These are phyloP conservation scores for Verticillium longisporum DNA, from an alignment of 2,329 filamentous ascomycete genomes.

Conservation along the genomic window DNA sequence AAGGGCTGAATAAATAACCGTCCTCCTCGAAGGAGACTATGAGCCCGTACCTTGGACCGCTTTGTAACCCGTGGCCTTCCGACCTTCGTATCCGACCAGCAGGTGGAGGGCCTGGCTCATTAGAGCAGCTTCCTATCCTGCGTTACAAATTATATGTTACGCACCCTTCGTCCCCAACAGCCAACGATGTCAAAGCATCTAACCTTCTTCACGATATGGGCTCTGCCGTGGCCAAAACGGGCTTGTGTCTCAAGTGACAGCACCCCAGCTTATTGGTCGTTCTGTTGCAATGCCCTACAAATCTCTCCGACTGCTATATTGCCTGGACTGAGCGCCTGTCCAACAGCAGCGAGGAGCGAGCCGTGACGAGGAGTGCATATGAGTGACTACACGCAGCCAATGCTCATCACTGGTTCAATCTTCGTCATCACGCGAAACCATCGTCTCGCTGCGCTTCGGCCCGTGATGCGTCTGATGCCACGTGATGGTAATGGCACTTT, in stretches of 20 bases:
- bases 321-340: background rate
- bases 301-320: background rate
- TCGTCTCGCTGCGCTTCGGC: no score
- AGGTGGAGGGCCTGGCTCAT: background rate
- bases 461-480: no score
- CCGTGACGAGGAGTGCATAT: background rate
- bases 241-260: slow-evolving; percentile 10
- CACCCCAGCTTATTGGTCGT: background rate
- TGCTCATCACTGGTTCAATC: background rate
- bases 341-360: background rate
- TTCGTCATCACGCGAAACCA: background rate
- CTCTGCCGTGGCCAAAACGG: slow-evolving; percentile 7
- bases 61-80: background rate
- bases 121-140: background rate
- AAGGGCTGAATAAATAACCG: no score
- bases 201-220: background rate
- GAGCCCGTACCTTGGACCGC: background rate
- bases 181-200: background rate
- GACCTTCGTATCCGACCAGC: background rate
- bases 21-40: no score
- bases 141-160: background rate
- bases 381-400: background rate
- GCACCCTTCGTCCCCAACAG: background rate
- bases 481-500: no score
- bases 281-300: background rate